Evolutionary conservation across 2,329 filamentous ascomycete species (phyloP), one percentile per base, ranked within the genome.

Genomic region (Penicillium sumatraense): DNA sequence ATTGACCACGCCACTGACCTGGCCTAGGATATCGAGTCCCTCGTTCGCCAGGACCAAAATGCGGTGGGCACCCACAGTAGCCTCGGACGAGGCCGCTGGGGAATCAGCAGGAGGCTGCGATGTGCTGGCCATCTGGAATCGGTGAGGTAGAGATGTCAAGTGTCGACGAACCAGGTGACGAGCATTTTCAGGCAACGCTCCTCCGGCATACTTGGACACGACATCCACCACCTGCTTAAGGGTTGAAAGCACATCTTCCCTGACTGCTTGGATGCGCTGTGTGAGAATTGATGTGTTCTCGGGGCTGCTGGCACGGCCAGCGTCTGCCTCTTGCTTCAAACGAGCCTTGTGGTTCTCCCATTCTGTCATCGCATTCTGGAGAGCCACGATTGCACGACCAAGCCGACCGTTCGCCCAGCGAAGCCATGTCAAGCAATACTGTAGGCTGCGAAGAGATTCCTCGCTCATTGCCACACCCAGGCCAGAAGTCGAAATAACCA

Each of bases 381-480:
- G 76, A 3, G 88, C 87, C 14, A 83, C 79, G 59, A 96, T 90
- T 0, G 91, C 84, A 45, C 86, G 86, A 44, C 88, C 86, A 53
- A 98, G 86, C 69, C 91, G 90, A 6, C 86, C 86, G 58, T 96
- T 96, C 1, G 91, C 91, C 82, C 88, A 89, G 23, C 87, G 84
- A 44, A 98, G 79, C 82, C 92, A 90, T 21, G 83, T 83, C 2
- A 98, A 78, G 60, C 93, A 97, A 66, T 91, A 93, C 65, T 90
- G 91, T 38, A 99, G 78, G 58, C 89, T 95, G 49, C 87, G 85
- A 8, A 97, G 78, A 20, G 91, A 96, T 67, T 95, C 89, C 16
- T 96, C 89, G 66, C 89, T 96, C 83, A 99, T 91, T 1, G 95
- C 92, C 14, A 96, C 88, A 60, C 92, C 92, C 1, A 98, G 82